Conservation (phyloP, 257 asterid species). For the Forsythia viridissima region DNA sequence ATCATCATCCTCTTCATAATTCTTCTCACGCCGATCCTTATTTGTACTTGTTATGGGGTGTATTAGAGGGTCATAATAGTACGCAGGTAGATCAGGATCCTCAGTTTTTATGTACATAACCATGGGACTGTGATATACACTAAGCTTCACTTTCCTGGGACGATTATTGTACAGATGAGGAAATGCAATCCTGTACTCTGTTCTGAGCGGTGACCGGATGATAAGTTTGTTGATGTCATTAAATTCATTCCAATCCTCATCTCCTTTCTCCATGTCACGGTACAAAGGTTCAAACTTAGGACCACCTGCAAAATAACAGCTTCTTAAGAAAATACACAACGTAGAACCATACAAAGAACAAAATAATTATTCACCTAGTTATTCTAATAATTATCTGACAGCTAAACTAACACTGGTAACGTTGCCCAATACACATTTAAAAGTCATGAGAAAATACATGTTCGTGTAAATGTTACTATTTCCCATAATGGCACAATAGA, state of each 20-base stretch:
- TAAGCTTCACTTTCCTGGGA: conserved; percentile 90
- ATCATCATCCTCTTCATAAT: conserved; percentile 78
- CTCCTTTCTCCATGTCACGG: conserved; percentile 99
- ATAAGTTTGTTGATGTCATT: conserved; percentile 95
- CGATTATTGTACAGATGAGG: conserved; percentile 96
- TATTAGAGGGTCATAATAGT: conserved; percentile 90
- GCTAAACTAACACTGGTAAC: too few relatives aligned
- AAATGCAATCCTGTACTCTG: conserved; percentile 96
- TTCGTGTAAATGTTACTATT: too few relatives aligned
- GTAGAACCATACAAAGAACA: background rate
- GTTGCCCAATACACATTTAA: too few relatives aligned
- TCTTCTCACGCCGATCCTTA: conserved; percentile 81
- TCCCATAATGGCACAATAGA: too few relatives aligned
- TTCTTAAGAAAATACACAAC: conserved; percentile 9
- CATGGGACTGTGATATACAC: conserved; percentile 95
- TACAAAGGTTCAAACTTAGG: conserved; percentile 98
- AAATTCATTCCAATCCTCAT: conserved; percentile 98
- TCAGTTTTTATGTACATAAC: conserved; percentile 96
- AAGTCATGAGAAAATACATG: too few relatives aligned
- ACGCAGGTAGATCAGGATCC: conserved; percentile 99
- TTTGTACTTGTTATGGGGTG: conserved; percentile 84
- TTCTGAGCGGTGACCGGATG: conserved; percentile 95
- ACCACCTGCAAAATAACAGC: conserved; percentile 64
- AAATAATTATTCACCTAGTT: too few relatives aligned
- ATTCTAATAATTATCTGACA: too few relatives aligned